Evolutionary conservation across 345 rosid genomes (phyloP).

Genomic region (Acer negundo): DNA sequence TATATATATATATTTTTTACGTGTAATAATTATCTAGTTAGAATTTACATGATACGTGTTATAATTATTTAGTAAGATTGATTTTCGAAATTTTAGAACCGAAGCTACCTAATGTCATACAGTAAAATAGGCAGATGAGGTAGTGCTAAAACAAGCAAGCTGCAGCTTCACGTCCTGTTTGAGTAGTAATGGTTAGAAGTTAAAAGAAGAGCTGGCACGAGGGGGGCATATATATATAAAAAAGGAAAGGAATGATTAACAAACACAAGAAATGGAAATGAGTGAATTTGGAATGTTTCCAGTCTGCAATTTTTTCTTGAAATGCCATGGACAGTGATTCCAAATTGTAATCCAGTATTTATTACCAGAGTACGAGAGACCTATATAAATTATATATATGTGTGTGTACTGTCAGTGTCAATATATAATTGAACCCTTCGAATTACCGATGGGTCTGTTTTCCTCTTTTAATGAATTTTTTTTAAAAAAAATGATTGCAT

Average conservation of each 20-base stretch:
- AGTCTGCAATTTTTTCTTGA: conserved; percentile 3
- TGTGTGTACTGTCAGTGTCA: no score
- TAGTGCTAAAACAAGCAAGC: conserved; percentile 21
- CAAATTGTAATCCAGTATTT: background rate
- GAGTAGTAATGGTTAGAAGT: conserved; percentile 18
- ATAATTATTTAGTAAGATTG: no score
- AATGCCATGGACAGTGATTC: background rate
- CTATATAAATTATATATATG: no score
- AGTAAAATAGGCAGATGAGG: background rate
- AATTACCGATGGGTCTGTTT: background rate
- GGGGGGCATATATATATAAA: background rate
- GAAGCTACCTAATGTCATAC: no score
- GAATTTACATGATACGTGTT: no score
- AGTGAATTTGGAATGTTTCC: conserved; percentile 13
- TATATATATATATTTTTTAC: no score
- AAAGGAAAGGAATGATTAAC: conserved; percentile 11
- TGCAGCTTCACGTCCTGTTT: conserved; percentile 22
- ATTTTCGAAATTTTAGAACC: no score
- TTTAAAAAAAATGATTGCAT: no score
- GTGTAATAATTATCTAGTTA: no score
- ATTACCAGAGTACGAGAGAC: background rate
- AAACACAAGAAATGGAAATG: background rate
- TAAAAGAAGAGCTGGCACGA: conserved; percentile 1
- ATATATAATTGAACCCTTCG: background rate
- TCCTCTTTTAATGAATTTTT: no score